These are phyloP conservation scores for Exophiala viscosa DNA, from an alignment of 2,329 filamentous ascomycete species.

Conservation along the genomic window DNA sequence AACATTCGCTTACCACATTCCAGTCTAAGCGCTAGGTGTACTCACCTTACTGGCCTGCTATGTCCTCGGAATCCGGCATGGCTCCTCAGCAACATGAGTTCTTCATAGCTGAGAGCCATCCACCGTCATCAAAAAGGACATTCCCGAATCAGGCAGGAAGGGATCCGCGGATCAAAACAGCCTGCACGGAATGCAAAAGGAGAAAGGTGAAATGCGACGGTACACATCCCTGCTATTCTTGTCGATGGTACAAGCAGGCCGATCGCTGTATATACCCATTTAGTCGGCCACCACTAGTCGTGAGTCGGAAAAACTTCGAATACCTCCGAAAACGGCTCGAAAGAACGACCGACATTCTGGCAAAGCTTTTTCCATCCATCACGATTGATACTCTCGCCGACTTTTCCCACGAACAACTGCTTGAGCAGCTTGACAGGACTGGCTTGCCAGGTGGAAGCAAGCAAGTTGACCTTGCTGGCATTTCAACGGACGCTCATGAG, in stretches of 20 bases:
- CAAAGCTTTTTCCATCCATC: slow-evolving; percentile 7
- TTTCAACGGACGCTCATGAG: no score
- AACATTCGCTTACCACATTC: no score
- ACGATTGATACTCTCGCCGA: slow-evolving; percentile 4
- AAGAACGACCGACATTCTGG: slow-evolving; percentile 8
- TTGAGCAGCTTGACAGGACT: slow-evolving; percentile 1
- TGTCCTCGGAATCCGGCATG: no score
- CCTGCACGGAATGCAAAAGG: slow-evolving; percentile 13
- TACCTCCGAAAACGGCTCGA: slow-evolving; percentile 13
- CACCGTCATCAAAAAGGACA: neutral
- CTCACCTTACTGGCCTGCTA: no score
- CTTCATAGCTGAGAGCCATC: neutral
- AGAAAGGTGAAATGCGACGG: slow-evolving; percentile 13
- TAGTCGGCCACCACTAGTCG: slow-evolving; percentile 7
- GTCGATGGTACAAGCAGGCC: slow-evolving; percentile 14
- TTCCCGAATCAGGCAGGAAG: neutral
- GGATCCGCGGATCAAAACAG: slow-evolving; percentile 13
- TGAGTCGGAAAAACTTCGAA: slow-evolving; percentile 17
- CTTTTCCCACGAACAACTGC: slow-evolving; percentile 8
- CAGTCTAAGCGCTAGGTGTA: no score
- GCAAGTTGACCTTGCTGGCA: neutral
- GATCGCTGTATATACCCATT: slow-evolving; percentile 13
- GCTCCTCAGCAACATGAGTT: neutral
- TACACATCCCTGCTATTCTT: slow-evolving; percentile 14
- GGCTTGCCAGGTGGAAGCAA: neutral